phyloP scores from a whole-genome alignment of 1,139 yeast species.

The Ogataea hybrid region DNA sequence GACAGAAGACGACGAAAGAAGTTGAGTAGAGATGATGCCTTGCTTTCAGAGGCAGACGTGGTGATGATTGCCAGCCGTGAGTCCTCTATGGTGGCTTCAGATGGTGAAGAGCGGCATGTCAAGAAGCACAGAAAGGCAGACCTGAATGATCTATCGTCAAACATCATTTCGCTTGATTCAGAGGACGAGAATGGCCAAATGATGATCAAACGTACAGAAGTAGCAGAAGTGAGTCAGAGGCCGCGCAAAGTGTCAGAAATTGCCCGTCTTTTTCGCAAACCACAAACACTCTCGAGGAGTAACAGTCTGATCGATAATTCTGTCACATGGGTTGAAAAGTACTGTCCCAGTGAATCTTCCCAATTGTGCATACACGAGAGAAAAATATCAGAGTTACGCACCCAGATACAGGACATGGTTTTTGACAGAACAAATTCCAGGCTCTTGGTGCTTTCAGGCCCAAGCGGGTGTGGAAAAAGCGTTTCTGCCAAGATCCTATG shows the following conservation, averaged over 20 bases:
- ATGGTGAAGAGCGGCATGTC: constrained; percentile 3
- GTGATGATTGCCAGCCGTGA: constrained; percentile 10
- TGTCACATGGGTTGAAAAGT: constrained; percentile 59
- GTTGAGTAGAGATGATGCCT: neutral
- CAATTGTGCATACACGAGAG: constrained; percentile 62
- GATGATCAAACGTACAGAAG: neutral
- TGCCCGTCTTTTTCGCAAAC: neutral
- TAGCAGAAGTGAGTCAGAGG: neutral
- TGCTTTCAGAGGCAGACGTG: neutral
- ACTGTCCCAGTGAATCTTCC: constrained; percentile 44
- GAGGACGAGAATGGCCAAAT: neutral
- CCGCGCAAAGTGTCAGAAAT: constrained; percentile 7
- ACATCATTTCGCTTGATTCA: neutral
- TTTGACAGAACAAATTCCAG: constrained; percentile 33
- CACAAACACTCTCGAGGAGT: neutral
- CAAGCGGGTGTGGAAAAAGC: constrained; percentile 84
- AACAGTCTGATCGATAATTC: neutral
- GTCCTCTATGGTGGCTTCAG: constrained; percentile 6
- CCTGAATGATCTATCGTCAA: neutral
- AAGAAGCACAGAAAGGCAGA: neutral
- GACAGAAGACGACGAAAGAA: neutral
- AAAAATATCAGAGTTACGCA: constrained; percentile 35
- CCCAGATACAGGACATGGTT: constrained; percentile 33
- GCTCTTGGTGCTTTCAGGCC: constrained; percentile 73
- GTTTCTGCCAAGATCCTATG: constrained; percentile 59